Evolutionary conservation across 495 filamentous ascomycete genomes (phyloP), one percentile per base, ranked within the genome.

Genomic region (Annulohypoxylon moriforme): DNA sequence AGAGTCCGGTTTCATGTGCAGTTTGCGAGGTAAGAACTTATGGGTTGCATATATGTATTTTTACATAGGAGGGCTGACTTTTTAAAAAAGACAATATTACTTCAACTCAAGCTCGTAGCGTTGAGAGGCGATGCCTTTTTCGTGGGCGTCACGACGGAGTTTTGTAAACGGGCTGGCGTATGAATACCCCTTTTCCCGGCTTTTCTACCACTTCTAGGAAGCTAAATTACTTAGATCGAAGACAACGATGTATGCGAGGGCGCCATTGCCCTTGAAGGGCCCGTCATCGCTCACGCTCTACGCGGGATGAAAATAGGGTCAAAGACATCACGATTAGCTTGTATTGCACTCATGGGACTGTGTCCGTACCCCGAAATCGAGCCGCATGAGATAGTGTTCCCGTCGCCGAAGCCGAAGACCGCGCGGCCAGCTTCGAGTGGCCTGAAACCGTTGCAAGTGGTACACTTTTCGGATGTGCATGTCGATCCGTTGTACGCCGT

Each of bases 391-490:
- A 75, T 87, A n/a, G 36, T 79, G 1, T 83, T 87, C 60, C 82
- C 84, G 13, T 78, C 80, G 11, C 71, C 81, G 4, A 84, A 85
- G 59, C 81, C 85, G 16, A 60, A 70, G 5, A 78, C 68, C 1
- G 61, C 52, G 18, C 80, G 82, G 9, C 85, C 85, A 0, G 58
- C 77, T 34, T 77, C 81, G 25, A 87, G 85, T 53, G 80, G 84
- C 0, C 60, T 83, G 68, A 64, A 77, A 18, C 82, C 86, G 13
- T 71, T 88, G 70, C 76, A 83, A 25, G 78, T 89, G 11, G 85
- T 86, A 13, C 87, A 89, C 67, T 85, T 85, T 74, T 86, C 81
- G 25, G 87, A 89, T 67, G 86, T 85, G 8, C 87, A 89, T 64
- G 77, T 88, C 52, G 87, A 89, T 66, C 79, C 80, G 0, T 79